phyloP scores from a whole-genome alignment of 108 stramenopile genomes.

The Skeletonema costatum region DNA sequence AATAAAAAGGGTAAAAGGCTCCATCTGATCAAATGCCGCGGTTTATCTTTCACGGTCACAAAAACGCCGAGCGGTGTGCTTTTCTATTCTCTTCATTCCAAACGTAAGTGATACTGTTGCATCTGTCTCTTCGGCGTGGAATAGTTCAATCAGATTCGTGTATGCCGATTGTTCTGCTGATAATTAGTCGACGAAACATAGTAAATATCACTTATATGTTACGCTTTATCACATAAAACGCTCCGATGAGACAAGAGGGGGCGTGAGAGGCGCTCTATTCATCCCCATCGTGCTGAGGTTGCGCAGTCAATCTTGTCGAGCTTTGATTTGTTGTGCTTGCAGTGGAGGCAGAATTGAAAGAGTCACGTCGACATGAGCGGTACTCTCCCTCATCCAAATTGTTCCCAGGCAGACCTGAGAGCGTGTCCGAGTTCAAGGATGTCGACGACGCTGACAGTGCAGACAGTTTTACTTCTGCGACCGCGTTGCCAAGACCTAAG shows the following conservation, averaged over 20 bases:
- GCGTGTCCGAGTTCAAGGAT: background rate
- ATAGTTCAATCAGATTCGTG: too few relatives aligned
- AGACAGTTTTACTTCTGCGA: background rate
- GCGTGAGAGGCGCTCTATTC: background rate
- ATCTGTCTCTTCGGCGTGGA: too few relatives aligned
- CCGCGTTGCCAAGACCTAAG: background rate
- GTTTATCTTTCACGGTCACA: too few relatives aligned
- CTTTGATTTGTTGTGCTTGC: background rate
- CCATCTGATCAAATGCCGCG: too few relatives aligned
- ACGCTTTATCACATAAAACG: background rate
- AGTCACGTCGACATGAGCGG: background rate
- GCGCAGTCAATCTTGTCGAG: background rate
- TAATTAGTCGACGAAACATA: background rate
- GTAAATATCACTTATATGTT: background rate
- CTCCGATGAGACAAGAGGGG: background rate
- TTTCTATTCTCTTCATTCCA: too few relatives aligned
- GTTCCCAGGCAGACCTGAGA: background rate
- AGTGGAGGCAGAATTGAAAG: background rate
- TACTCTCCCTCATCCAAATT: background rate
- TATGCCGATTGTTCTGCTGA: too few relatives aligned
- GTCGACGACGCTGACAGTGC: background rate
- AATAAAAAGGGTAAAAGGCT: too few relatives aligned
- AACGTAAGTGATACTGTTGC: too few relatives aligned
- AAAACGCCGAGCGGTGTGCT: too few relatives aligned
- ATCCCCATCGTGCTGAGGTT: background rate